Conservation (phyloP, 805 yeast species). For the Kluyveromyces aestuarii region DNA sequence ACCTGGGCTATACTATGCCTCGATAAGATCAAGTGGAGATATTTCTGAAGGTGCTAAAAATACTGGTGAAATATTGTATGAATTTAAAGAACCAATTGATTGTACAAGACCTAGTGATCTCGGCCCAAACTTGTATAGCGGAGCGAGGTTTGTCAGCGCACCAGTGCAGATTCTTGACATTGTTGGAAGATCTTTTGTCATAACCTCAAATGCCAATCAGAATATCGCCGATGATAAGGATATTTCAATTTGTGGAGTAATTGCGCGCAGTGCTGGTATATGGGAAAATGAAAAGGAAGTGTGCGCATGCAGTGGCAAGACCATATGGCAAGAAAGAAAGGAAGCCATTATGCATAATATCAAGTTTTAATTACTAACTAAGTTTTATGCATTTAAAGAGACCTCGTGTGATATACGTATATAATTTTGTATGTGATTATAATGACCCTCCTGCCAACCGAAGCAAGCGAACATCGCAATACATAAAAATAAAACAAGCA, state of each 20-base stretch:
- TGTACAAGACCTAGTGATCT: slow-evolving; percentile 29
- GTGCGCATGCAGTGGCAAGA: slow-evolving; percentile 91
- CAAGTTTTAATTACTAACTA: neutral
- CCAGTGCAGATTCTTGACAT: slow-evolving; percentile 44
- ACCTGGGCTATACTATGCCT: slow-evolving; percentile 58
- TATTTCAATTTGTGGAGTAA: slow-evolving; percentile 62
- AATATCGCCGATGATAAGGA: slow-evolving; percentile 28
- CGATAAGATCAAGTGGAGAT: slow-evolving; percentile 64
- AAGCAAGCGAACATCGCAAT: no score
- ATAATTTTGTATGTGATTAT: no score
- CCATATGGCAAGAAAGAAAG: slow-evolving; percentile 87
- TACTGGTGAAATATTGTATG: slow-evolving; percentile 45
- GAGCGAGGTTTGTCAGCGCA: slow-evolving; percentile 39
- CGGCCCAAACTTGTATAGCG: slow-evolving; percentile 27
- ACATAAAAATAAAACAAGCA: no score
- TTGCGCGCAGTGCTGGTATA: slow-evolving; percentile 93
- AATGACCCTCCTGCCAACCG: no score
- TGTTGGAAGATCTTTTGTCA: slow-evolving; percentile 54
- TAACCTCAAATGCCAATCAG: slow-evolving; percentile 18
- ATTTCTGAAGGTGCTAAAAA: slow-evolving; percentile 62
- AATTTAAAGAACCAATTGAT: slow-evolving; percentile 23
- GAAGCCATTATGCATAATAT: slow-evolving; percentile 47
- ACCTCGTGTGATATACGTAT: neutral
- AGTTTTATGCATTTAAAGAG: neutral
- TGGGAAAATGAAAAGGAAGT: slow-evolving; percentile 95